Evolutionary conservation across 2,329 filamentous ascomycete genomes (phyloP).

Genomic region (Arthroderma sp.): DNA sequence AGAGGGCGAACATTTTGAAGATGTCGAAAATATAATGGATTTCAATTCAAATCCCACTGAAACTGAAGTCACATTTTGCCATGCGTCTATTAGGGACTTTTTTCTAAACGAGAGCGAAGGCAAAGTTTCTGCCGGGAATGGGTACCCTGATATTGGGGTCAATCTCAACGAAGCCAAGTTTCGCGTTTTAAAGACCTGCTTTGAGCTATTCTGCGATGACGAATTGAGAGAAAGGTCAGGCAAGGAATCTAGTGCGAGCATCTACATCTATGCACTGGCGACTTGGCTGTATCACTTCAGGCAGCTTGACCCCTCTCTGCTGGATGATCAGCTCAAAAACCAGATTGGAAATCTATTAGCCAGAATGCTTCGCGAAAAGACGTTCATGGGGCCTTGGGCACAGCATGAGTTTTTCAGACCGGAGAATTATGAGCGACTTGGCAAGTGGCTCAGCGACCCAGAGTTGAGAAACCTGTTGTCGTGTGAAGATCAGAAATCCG

Average conservation of each 20-base stretch:
- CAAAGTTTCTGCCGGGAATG: constrained; percentile 10
- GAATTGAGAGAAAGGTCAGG: background rate
- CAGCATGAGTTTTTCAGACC: background rate
- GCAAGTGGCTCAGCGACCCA: background rate
- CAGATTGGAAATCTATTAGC: constrained; percentile 1
- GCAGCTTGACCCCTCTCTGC: background rate
- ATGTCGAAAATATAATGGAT: constrained; percentile 7
- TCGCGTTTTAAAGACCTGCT: constrained; percentile 3
- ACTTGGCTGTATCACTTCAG: background rate
- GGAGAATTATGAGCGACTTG: background rate
- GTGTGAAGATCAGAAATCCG: background rate
- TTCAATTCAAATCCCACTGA: constrained; percentile 13
- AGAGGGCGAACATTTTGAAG: constrained; percentile 3
- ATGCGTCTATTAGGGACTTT: constrained; percentile 16
- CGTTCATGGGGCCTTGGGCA: constrained; percentile 1
- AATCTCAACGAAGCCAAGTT: constrained; percentile 12
- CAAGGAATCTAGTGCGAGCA: background rate
- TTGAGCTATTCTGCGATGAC: background rate
- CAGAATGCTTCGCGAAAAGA: constrained; percentile 2
- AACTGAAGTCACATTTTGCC: constrained; percentile 13
- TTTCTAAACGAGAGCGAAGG: constrained; percentile 9
- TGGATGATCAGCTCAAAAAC: background rate
- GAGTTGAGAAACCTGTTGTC: background rate
- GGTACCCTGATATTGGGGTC: constrained; percentile 10
- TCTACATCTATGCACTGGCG: background rate